Evolutionary conservation across 352 stramenopile species (phyloP), one percentile per base, ranked within the genome.

Genomic region (Phytophthora pistaciae): DNA sequence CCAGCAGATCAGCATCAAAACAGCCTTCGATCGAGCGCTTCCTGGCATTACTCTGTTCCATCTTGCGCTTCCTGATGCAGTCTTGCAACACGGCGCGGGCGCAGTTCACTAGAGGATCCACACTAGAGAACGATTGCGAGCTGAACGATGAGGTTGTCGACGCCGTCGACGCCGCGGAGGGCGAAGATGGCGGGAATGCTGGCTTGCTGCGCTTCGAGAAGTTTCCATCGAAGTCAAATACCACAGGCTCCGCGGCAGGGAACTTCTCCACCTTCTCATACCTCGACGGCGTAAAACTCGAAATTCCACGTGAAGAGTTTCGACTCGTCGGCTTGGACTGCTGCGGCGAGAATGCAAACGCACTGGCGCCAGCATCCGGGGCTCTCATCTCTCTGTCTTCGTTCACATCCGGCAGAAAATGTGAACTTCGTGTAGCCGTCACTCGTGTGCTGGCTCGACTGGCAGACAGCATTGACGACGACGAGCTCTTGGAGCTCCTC

Each of bases 11-110:
- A 33, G 60, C 69, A 52, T 79, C 78, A 50, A 80, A 56, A 42
- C 74, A 84, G 14, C 75, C 82, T 64, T 94, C 86, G 23, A 92
- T 80, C 5, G 78, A 91, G 38, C 88, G 85, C 64, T 95, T 95
- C 13, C 83, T 78, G 64, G 87, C 74, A 25, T 68, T 90, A 57
- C 66, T 88, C 33, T 82, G 74, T 38, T 91, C 78, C 60, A 87
- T 78, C 64, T 85, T 69, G 11, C 82, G 78, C 60, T 87, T 84
- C 59, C 83, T 80, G 25, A 91, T 87, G 63, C 85, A 95, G 49
- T 95, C 85, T 64, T 93, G 78, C 29, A 93, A 42, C 36, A 95
- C 83, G 14, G 83, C 85, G 7, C 83, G 74, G 18, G 88, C 84
- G 33, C 88, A 93, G 16, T 77, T 82, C 31, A 84, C 80, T 16